Percentiles rank a stretch among this genome's conserved stretches.
These are phyloP conservation scores for Penicillium italicum DNA, from an alignment of 2,329 filamentous ascomycete species.

Conservation along the genomic window DNA sequence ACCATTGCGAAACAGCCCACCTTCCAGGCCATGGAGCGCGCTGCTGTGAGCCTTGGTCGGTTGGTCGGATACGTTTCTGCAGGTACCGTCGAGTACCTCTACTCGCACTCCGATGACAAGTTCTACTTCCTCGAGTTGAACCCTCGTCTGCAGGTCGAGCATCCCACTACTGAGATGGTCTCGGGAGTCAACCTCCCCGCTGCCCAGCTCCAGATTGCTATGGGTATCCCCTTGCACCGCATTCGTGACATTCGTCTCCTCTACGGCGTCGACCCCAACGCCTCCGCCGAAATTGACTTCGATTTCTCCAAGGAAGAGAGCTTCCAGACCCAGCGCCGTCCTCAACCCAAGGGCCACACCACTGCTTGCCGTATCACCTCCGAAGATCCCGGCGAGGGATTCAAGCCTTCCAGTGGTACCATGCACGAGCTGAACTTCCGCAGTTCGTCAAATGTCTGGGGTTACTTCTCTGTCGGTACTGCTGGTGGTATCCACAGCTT, in stretches of 20 bases:
- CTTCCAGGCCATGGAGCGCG: constrained; percentile 95
- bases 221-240: constrained; percentile 94
- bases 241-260: constrained; percentile 94
- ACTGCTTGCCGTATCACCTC: constrained; percentile 99
- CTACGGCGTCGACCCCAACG: constrained; percentile 91
- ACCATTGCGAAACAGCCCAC: constrained; percentile 87
- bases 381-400: constrained; percentile 96
- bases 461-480: constrained; percentile 98
- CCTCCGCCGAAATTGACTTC: constrained; percentile 85
- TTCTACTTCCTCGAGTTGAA: constrained; percentile 99
- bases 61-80: constrained; percentile 98
- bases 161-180: constrained; percentile 99
- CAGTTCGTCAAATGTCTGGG: constrained; percentile 98
- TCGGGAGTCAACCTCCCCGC: constrained; percentile 95
- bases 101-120: constrained; percentile 95
- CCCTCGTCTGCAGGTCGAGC: constrained; percentile 98
- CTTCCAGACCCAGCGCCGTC: constrained; percentile 78
- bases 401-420: constrained; percentile 98
- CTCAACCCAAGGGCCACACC: constrained; percentile 91
- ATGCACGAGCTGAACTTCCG: constrained; percentile 99
- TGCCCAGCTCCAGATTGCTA: constrained; percentile 96
- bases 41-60: constrained; percentile 86
- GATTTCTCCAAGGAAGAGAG: constrained; percentile 88
- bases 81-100: constrained; percentile 97
- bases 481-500: constrained; percentile 98